phyloP scores from a whole-genome alignment of 148 eudicot genomes.

The Rhododendron vialii region DNA sequence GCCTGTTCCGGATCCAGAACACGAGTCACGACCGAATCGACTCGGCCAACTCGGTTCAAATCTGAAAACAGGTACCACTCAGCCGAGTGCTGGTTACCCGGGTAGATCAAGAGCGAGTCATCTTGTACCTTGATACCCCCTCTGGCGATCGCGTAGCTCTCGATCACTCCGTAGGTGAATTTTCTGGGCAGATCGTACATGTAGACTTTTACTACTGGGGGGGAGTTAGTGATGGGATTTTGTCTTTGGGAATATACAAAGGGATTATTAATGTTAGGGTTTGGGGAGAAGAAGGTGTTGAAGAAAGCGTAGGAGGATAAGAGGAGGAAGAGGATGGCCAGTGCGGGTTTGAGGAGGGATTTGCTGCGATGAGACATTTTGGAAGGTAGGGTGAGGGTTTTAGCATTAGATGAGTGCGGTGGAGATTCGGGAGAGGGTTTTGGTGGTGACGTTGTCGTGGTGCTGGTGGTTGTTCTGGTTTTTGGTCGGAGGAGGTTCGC shows the following conservation, averaged over 20 bases:
- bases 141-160: constrained; percentile 62
- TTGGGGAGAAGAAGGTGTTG: constrained; percentile 21
- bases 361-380: constrained; percentile 22
- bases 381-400: background rate
- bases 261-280: constrained; percentile 3
- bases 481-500: constrained; percentile 28
- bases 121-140: constrained; percentile 27
- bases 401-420: constrained; percentile 8
- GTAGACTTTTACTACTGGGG: constrained; percentile 36
- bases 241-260: background rate
- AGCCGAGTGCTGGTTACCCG: constrained; percentile 86
- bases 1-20: constrained; percentile 77
- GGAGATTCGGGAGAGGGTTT: background rate
- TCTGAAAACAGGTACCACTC: constrained; percentile 84
- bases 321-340: constrained; percentile 24
- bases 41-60: constrained; percentile 31
- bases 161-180: constrained; percentile 87
- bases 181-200: constrained; percentile 76
- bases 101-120: constrained; percentile 49
- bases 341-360: constrained; percentile 32
- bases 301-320: constrained; percentile 29
- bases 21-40: constrained; percentile 43
- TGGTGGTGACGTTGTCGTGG: background rate
- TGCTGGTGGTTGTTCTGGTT: constrained; percentile 16
- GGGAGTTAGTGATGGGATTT: background rate